Evolutionary conservation across 2,329 filamentous ascomycete species (phyloP), one percentile per base, ranked within the genome.

Genomic region (Botrytis byssoidea): DNA sequence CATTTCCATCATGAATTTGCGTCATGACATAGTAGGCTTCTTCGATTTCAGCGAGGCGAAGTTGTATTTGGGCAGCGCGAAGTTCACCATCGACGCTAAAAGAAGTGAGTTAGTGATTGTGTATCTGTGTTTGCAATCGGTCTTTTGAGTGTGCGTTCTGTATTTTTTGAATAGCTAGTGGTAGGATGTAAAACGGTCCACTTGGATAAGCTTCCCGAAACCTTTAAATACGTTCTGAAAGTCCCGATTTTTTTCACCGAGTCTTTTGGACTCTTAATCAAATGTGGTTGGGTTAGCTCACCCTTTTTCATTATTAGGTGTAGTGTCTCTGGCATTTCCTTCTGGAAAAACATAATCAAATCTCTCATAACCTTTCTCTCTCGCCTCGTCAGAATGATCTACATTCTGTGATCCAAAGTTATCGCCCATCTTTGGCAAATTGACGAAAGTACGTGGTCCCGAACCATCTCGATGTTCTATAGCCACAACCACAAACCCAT

Each of bases 401-500:
- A 81, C 74, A 35, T 74, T 74, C 32, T 80, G 79, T 8, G 81
- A 78, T 9, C 79, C 79, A 0, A 83, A 79, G 46, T 82, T 81
- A 5, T 81, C 82, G 32, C 81, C 82, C 37, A 83, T 78, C 66
- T 83, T 82, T 0, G 84, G 83, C 64, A 90, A 84, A 77, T 90
- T 91, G 73, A 92, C 85, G 74, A 87, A 88, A 0, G 87, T 88
- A 66, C 89, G 83, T 6, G 90, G 88, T 4, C 88, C 89, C 72
- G 87, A 89, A 0, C 90, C 90, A 79, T 92, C 90, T 42, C 90
- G 82, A 79, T 92, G 90, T 80, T 92, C 90, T 37, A 92, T 78
- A 0, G 89, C 88, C 48, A 89, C 86, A 0, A 92, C 89, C 0
- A 92, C 83, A 77, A 91, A 90, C 0, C 90, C 89, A 76, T 90